Base-by-base conservation (phyloP, 1,284 basidiomycete genomes). In the Trichosporon faecale region DNA sequence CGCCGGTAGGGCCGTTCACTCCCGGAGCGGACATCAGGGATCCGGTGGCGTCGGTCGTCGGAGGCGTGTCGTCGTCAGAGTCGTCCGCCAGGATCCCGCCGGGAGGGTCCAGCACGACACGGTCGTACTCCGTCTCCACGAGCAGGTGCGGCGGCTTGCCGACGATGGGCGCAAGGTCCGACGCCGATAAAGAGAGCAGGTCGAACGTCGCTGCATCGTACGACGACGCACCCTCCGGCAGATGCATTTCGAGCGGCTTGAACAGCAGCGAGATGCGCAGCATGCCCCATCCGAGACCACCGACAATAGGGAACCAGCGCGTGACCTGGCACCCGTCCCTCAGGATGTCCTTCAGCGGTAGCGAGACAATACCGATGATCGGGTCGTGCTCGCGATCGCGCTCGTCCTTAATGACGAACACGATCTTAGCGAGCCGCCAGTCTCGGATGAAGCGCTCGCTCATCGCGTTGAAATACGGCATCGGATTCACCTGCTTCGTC, bases 401-500 rank as follows among this genome's bases (percentile, higher is more conserved):
- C 70, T 82, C 81, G 68, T 86, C 84, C 60, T 83, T 73, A 8
- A 85, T 78, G 0, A 85, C 85, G 66, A 86, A 78, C 29, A 80
- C 78, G 65, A 86, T 75, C 64, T 80, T 78, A n/a, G 82, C 81
- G 35, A 79, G 74, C 9, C 78, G 77, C 84, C 85, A 85, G 76
- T 86, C 84, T 23, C 84, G 72, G n/a, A 85, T 74, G 67, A 85
- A 85, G 25, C 85, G 73, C 73, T 86, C 85, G 57, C 83, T 82
- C n/a, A 82, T 77, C 1, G 85, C 85, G 70, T 86, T 85, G 76
- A 82, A 85, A 74, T 85, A 85, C 2, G 85, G 85, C 52, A 82
- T 71, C 2, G 80, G 78, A 46, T 80, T 84, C 66, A 83, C 74
- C 68, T 82, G 80, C 68, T 86, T 85, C 16, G 84, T 84, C 7